These are phyloP conservation scores for Aspergillus nomiae DNA, from an alignment of 2,329 filamentous ascomycete species.

Conservation along the genomic window DNA sequence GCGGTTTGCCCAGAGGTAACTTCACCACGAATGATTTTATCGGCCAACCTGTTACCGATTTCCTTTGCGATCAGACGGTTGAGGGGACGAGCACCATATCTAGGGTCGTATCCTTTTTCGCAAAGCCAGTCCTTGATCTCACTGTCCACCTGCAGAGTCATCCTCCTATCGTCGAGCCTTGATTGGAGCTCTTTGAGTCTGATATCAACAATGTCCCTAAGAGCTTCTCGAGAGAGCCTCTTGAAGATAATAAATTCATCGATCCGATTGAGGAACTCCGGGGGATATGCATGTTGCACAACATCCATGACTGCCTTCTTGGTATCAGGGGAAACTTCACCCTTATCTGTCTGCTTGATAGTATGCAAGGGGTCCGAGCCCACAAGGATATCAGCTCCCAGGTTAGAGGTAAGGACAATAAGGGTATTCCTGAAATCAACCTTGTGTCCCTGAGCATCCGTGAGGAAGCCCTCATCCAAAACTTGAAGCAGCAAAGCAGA, in stretches of 20 bases:
- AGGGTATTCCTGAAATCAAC: constrained; percentile 96
- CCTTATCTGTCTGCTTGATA: constrained; percentile 63
- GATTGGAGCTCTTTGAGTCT: constrained; percentile 80
- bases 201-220: constrained; percentile 93
- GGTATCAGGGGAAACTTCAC: constrained; percentile 71
- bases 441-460: constrained; percentile 92
- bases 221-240: constrained; percentile 72
- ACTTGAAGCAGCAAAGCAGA: constrained; percentile 90
- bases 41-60: constrained; percentile 84
- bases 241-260: constrained; percentile 98
- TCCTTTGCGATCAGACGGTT: constrained; percentile 89
- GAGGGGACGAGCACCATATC: constrained; percentile 85
- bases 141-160: constrained; percentile 70
- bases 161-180: constrained; percentile 81
- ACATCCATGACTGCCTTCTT: constrained; percentile 86
- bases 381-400: constrained; percentile 89
- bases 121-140: constrained; percentile 84
- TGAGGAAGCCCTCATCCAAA: constrained; percentile 93
- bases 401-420: constrained; percentile 93
- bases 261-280: constrained; percentile 94
- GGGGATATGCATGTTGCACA: constrained; percentile 73
- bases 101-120: constrained; percentile 85
- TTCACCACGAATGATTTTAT: constrained; percentile 86
- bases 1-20: constrained; percentile 75
- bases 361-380: constrained; percentile 68